Evolutionary conservation across 257 asterid species (phyloP), one percentile per base, ranked within the genome.

Genomic region (Capsicum pubescens): DNA sequence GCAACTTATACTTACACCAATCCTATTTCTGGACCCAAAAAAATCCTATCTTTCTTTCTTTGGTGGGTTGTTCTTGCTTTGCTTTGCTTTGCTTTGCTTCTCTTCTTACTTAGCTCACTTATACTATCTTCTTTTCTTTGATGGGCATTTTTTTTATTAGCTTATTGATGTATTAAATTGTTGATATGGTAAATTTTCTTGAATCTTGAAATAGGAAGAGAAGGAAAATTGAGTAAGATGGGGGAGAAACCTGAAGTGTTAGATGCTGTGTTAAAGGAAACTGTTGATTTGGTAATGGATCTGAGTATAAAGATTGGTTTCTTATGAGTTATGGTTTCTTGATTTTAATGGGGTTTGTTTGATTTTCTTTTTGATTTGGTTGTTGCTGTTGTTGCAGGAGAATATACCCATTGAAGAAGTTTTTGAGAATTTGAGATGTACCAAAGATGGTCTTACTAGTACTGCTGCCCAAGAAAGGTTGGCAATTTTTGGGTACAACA

Each of bases 281-380:
- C 98, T 57, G 99, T 96, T 66, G 99, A 96, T 94, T 94, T 96
- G 98, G 99, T 94, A 93, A 94, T 90, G 98, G 99, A 96, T 96
- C 97, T 91, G 91, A 68, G 11, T 67, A 78, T 74, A 15, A 59
- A 82, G 81, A 64, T 79, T 12, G 36, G 21, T 16, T 7, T 85
- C 86, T 84, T 86, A 85, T 78, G 82, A 44, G 17, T 1, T 8
- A 74, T 14, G 2, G 50, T 21, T 77, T 32, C 48, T 54, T 77
- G 64, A 42, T 52, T 77, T 77, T 77, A 26, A 52, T 87, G 79
- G 9, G 42, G n/a, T 52, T 61, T 60, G 8, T 69, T 76, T 82
- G 56, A 26, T 26, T 26, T 26, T 26, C 17, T 76, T 61, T 36
- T 82, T 48, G 83, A 48, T 83, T 74, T 83, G 87, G 16, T 72